Evolutionary conservation across 78 protist species (phyloP), one percentile per base, ranked within the genome.

Genomic region (Emiliania huxleyi): DNA sequence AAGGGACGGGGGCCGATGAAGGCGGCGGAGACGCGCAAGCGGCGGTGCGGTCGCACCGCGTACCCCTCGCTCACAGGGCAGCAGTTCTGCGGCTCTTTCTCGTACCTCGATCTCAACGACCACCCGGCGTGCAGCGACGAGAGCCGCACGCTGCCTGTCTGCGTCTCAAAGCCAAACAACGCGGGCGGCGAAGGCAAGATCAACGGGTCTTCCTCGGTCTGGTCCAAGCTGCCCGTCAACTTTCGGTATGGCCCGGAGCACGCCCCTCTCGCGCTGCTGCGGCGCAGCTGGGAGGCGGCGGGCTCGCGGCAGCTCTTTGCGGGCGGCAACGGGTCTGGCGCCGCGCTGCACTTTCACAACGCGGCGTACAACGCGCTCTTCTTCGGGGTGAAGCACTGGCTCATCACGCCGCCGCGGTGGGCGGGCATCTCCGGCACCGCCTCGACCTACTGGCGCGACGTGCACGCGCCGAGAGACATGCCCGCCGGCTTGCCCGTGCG

Each of bases 341-440:
- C 83, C 44, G 83, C 83, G 33, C 3, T 73, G 18, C 83, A 73
- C 42, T 73, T 73, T 18, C 83, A 73, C 42, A 2, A 12, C 44
- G 83, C 83, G 40, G 83, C 83, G 83, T 73, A 73, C 83, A 73
- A 73, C 83, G 42, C n/a, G 43, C 33, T 73, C 22, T 73, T 73
- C 83, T 73, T 73, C 83, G 83, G 83, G 15, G 21, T 35, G 33
- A 73, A 73, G 42, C 43, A 73, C 22, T 73, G 83, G 83, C 3
- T 73, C 1, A 18, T 73, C 33, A 73, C 83, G 42, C 83, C 83
- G 19, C 83, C 83, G 19, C 2, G 83, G 18, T 73, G 1, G 19
- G 37, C 42, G 15, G 83, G 44, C 42, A 35, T 62, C 33, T 62
- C 75, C 33, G 75, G 75, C 12, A 15, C 75, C 75, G 75, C 75